Percentiles rank a stretch among this genome's conserved stretches.
Evolutionary conservation across 495 filamentous ascomycete genomes (phyloP).

Genomic region (Clohesyomyces aquaticus): DNA sequence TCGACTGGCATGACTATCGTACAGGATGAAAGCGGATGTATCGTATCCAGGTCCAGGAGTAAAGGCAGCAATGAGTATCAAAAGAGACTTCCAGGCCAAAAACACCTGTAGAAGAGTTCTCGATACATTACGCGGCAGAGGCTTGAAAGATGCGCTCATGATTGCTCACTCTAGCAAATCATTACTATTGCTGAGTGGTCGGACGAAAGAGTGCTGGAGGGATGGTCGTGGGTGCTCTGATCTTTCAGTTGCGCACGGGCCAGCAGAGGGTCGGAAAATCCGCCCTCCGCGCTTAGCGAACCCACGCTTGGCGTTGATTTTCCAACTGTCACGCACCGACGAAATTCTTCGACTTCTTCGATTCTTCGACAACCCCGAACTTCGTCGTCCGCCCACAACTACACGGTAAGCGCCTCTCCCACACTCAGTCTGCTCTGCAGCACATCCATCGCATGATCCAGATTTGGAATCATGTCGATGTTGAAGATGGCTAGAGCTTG

Average conservation of each 20-base stretch:
- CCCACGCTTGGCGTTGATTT: neutral
- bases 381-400: constrained; percentile 25
- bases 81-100: constrained; percentile 69
- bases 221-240: neutral
- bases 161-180: neutral
- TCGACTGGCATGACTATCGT: constrained; percentile 1
- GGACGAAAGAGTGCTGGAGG: too few relatives aligned
- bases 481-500: constrained; percentile 83
- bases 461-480: constrained; percentile 59
- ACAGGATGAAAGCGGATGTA: constrained; percentile 75
- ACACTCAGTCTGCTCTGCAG: constrained; percentile 11
- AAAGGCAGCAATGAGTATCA: constrained; percentile 64
- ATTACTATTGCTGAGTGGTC: too few relatives aligned
- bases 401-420: constrained; percentile 29
- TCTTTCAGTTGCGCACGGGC: neutral
- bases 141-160: neutral
- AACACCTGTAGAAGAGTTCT: constrained; percentile 27
- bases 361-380: constrained; percentile 17
- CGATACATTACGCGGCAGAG: neutral
- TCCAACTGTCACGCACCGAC: neutral
- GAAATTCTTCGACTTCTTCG: constrained; percentile 11
- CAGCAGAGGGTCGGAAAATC: neutral
- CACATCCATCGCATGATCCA: constrained; percentile 29
- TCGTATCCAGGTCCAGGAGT: constrained; percentile 83
- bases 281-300: constrained; percentile 5